These are phyloP conservation scores for Termitomyces sp. DNA, from an alignment of 768 basidiomycete genomes.

Conservation along the genomic window DNA sequence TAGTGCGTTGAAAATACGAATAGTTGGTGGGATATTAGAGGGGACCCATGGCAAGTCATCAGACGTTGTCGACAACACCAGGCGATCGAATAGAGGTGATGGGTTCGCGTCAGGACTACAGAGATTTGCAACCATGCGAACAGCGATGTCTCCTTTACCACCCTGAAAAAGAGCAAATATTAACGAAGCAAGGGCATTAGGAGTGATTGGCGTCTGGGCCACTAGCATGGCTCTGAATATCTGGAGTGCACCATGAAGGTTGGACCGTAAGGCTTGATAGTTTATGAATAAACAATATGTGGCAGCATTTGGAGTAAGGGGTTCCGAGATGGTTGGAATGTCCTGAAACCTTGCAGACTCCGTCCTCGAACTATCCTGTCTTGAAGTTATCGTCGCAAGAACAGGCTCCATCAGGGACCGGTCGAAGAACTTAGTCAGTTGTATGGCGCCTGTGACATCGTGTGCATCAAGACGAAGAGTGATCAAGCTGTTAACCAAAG, in stretches of 20 bases:
- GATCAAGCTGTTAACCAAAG: slow-evolving; percentile 65
- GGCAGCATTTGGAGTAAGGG: slow-evolving; percentile 41
- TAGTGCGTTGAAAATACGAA: slow-evolving; percentile 56
- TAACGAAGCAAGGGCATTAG: slow-evolving; percentile 44
- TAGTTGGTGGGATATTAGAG: slow-evolving; percentile 28
- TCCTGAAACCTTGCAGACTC: not conserved
- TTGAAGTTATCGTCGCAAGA: slow-evolving; percentile 12
- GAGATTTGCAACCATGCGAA: slow-evolving; percentile 43
- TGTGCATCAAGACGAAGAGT: slow-evolving; percentile 50
- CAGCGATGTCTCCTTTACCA: slow-evolving; percentile 42
- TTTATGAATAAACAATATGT: slow-evolving; percentile 65
- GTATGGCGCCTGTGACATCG: slow-evolving; percentile 41
- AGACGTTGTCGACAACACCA: slow-evolving; percentile 13
- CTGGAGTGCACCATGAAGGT: slow-evolving; percentile 38
- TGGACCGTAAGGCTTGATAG: slow-evolving; percentile 37
- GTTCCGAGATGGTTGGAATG: slow-evolving; percentile 6
- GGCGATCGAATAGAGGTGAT: slow-evolving; percentile 20
- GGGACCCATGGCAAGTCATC: slow-evolving; percentile 23
- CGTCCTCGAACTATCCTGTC: not conserved
- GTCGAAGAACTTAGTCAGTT: slow-evolving; percentile 45
- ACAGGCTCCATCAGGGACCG: slow-evolving; percentile 17
- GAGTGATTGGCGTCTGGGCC: slow-evolving; percentile 37
- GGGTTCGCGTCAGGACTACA: slow-evolving; percentile 28
- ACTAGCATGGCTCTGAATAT: slow-evolving; percentile 43
- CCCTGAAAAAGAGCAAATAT: slow-evolving; percentile 48